Conservation (phyloP, 108 stramenopile species). For the Phaeodactylum tricornutum region DNA sequence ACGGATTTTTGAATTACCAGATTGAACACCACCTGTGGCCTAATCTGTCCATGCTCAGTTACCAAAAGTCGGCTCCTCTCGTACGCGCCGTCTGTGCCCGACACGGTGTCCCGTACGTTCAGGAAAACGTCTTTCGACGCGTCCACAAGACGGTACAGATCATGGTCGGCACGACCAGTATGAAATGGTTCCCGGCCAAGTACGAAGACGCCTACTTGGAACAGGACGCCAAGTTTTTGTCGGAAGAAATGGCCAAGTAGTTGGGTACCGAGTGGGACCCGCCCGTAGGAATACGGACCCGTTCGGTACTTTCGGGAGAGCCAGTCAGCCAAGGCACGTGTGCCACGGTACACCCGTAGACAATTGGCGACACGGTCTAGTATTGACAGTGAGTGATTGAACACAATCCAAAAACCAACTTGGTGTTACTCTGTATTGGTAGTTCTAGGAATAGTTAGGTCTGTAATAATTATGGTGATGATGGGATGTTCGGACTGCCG, state of each 20-base stretch:
- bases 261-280: too few relatives aligned
- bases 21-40: conserved; percentile 92
- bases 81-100: conserved; percentile 69
- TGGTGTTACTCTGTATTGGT: too few relatives aligned
- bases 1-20: conserved; percentile 88
- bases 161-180: conserved; percentile 71
- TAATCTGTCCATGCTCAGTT: conserved; percentile 71
- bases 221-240: not conserved
- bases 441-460: too few relatives aligned
- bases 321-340: too few relatives aligned
- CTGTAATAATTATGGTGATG: too few relatives aligned
- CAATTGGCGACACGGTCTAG: too few relatives aligned
- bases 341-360: too few relatives aligned
- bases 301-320: too few relatives aligned
- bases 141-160: conserved; percentile 77
- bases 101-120: conserved; percentile 83
- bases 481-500: too few relatives aligned
- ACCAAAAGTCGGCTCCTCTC: conserved; percentile 69
- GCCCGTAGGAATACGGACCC: too few relatives aligned
- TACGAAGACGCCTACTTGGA: conserved; percentile 31
- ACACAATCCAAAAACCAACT: too few relatives aligned
- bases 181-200: conserved; percentile 74
- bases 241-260: not conserved
- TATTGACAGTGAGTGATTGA: too few relatives aligned
- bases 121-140: conserved; percentile 72